Evolutionary conservation across 768 basidiomycete species (phyloP), one percentile per base, ranked within the genome.

Genomic region (Amanita jacksonii): DNA sequence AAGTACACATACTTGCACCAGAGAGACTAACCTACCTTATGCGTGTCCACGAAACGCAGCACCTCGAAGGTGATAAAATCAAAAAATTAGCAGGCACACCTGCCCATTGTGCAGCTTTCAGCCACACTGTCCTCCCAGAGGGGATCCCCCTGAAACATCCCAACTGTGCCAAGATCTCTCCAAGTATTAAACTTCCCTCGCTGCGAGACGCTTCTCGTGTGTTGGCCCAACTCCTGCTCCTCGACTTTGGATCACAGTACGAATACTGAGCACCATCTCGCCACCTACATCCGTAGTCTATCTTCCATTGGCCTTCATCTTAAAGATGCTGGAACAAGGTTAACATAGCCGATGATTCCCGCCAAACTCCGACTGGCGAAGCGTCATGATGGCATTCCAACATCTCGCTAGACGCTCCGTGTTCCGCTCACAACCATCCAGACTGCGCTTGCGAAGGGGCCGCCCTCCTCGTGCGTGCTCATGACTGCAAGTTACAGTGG

Each of bases 201-300:
- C 20, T 30, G 38, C 28, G 44, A 38, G 30, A 31, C 44, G 22
- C 22, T 23, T n/a, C 36, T 20, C 36, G 19, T 38, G 36, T 37
- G 44, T 45, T 45, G 44, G 44, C 36, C 37, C 44, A 38, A 16
- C 44, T 28, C 25, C 23, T 38, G 44, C 44, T 45, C 44, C 44
- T 45, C 37, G 19, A 19, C 19, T 7, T 7, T 18, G 16, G 37
- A 23, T 38, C 37, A 38, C n/a, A 19, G 9, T 23, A 22, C 27
- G 16, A 20, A 38, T 19, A 38, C 37, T n/a, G 37, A 28, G 16
- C 37, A 19, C 37, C 12, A 23, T 20, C 4, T n/a, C 22, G 10
- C 44, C 44, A 31, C 35, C 27, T 25, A 20, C 23, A 33, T 20
- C 25, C 13, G 37, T 7, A n/a, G 19, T 22, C 19, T 22, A 12